Base-by-base conservation (phyloP, 176 grass and related monocot genomes). In the Ampelocalamus luodianensis region DNA sequence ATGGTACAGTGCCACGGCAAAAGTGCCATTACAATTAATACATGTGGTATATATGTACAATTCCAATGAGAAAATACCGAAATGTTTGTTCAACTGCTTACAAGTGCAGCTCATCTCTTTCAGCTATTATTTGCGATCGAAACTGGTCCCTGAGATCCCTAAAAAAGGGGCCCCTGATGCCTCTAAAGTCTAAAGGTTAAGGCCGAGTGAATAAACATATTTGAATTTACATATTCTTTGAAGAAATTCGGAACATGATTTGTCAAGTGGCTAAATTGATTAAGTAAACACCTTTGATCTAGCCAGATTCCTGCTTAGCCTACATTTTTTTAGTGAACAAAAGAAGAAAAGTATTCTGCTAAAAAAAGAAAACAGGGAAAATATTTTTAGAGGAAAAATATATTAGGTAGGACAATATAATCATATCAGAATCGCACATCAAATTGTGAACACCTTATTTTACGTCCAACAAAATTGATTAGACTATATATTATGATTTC, bases 11-110 rank as follows among this genome's bases (percentile, higher is more conserved):
- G 78, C 79, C 83, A 87, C 42, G 50, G 50, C 23, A 70, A 87
- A 56, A 64, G 62, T 71, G 69, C 32, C 80, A 60, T 27, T 40
- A 10, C 58, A 68, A n/a, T n/a, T n/a, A n/a, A 68, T 69, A 64
- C 58, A 78, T 59, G 64, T 68, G 44, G 48, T 85, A n/a, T 78
- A 74, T 67, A 78, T 78, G 83, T 67, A 78, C 74, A 46, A 69
- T 13, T 58, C 67, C 64, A 46, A 68, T 72, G 79, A 77, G 27
- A 70, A 81, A 46, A 17, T 22, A 6, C 8, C 4, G 32, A 91
- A 36, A 61, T 68, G 62, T 80, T 80, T 90, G 61, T 84, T 73
- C 50, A 54, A 80, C 29, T 50, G 13, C 23, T 54, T 54, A 23
- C 6, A 32, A 29, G 5, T 58, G 48, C 17, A 72, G 54, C 48